phyloP scores from a whole-genome alignment of 2,329 filamentous ascomycete genomes.

The Coniochaeta prunicola region DNA sequence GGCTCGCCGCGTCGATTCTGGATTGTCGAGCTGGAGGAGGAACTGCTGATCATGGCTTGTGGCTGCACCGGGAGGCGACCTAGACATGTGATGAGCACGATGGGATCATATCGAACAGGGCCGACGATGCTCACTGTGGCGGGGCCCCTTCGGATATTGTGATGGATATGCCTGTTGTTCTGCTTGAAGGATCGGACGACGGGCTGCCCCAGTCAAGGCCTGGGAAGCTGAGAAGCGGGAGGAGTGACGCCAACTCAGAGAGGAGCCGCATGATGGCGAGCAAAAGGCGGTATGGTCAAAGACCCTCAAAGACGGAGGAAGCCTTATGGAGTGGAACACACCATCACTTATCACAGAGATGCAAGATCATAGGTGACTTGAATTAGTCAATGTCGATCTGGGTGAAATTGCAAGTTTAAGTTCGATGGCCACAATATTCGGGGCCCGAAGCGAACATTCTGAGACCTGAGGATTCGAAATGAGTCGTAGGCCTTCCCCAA shows the following conservation, averaged over 20 bases:
- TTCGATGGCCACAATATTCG: neutral
- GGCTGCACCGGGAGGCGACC: neutral
- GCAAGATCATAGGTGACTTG: neutral
- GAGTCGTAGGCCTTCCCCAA: neutral
- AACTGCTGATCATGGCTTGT: neutral
- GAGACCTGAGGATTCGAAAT: neutral
- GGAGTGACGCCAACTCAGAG: conserved; percentile 1
- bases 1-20: neutral
- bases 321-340: neutral
- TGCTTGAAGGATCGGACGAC: conserved; percentile 1
- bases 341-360: neutral
- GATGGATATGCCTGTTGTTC: neutral
- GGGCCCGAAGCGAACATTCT: neutral
- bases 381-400: neutral
- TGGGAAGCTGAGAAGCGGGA: conserved; percentile 1
- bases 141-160: neutral
- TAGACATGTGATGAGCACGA: neutral
- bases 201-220: conserved; percentile 1
- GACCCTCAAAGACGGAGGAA: neutral
- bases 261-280: conserved; percentile 1
- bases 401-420: neutral
- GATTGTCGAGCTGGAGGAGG: conserved; percentile 1
- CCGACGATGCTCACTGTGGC: neutral
- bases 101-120: neutral
- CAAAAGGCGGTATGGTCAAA: neutral